Conservation (phyloP, 352 stramenopile species). For the Phytopythium oedochilum region DNA sequence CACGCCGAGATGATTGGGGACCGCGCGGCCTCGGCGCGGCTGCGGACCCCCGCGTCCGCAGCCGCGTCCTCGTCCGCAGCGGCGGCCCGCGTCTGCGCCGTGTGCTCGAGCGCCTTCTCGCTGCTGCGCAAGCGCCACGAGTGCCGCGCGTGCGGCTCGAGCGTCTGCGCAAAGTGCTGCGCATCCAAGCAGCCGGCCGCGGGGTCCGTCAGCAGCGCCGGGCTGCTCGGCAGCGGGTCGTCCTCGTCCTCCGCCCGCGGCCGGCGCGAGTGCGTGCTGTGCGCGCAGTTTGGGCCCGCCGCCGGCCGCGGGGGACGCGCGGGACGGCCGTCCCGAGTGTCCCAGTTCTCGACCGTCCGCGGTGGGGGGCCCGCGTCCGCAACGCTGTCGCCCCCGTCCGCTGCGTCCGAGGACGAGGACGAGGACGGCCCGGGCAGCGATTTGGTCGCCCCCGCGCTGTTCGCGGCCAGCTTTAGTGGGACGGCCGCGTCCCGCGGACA, state of each 20-base stretch:
- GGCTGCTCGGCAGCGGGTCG: slow-evolving; percentile 6
- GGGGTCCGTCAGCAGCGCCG: neutral
- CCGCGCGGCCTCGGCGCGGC: slow-evolving; percentile 14
- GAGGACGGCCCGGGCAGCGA: slow-evolving; percentile 19
- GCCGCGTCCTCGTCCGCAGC: slow-evolving; percentile 5
- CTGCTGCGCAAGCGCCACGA: slow-evolving; percentile 56
- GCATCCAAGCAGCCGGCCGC: neutral
- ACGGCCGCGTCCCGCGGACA: neutral
- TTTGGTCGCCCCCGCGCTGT: slow-evolving; percentile 4
- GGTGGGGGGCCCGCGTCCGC: slow-evolving; percentile 13
- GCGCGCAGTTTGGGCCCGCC: slow-evolving; percentile 45
- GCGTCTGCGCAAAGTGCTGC: slow-evolving; percentile 58
- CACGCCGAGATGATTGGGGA: slow-evolving; percentile 13
- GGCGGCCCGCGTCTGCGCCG: slow-evolving; percentile 35
- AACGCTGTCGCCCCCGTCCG: slow-evolving; percentile 8
- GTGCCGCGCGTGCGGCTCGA: slow-evolving; percentile 43
- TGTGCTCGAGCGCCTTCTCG: slow-evolving; percentile 58
- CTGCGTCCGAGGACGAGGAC: slow-evolving; percentile 14
- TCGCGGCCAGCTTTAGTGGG: neutral
- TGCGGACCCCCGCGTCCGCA: too few relatives aligned
- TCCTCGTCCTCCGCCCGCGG: slow-evolving; percentile 9
- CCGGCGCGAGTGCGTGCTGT: slow-evolving; percentile 52
- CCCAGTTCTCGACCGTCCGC: slow-evolving; percentile 17
- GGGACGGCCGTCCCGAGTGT: neutral
- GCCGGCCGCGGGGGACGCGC: neutral